Evolutionary conservation across 495 filamentous ascomycete species (phyloP), one percentile per base, ranked within the genome.

Genomic region (Penicillium robsamsonii): DNA sequence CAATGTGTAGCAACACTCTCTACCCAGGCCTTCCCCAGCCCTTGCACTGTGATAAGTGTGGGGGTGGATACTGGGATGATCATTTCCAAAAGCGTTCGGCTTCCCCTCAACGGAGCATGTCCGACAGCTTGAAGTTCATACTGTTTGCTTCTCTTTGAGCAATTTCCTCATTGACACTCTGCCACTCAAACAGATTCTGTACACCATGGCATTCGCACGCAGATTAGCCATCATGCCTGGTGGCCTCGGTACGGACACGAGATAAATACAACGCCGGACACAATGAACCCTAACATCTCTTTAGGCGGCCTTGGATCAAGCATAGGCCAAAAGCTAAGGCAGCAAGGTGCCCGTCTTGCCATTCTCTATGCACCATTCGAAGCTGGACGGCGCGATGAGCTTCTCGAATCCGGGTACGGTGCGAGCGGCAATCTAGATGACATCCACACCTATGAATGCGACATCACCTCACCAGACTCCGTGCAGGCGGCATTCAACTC

Each of bases 361-460:
- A 72, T 76, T 38, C 66, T 76, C 12, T 76, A 76, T 35, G 73
- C 73, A 2, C 71, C 73, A 2, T 76, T 76, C 48, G 73, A 76
- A 51, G 66, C 71, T 10, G 27, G 63, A 25, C 70, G 70, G 0
- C 69, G 66, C n/a, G 69, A 76, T 44, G 37, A 70, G 27, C 63
- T 76, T 5, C 69, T 76, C 22, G 60, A 68, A 25, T 25, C 60
- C 0, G 55, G 67, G 1, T 76, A 75, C 62, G 63, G 60, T 13
- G 59, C 62, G 10, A 41, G 24, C 46, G 18, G 53, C 10, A 50
- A 45, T 24, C 2, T 47, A 9, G 50, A 65, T 24, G 59, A 65
- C 18, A 70, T 76, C 57, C 64, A 54, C 54, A 64, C 70, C 10
- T 76, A 74, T 37, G 71, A 72, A 64, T 76, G 73, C 61, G 73